Conservation (phyloP, 352 stramenopile genomes). For the Phytophthora pini region DNA sequence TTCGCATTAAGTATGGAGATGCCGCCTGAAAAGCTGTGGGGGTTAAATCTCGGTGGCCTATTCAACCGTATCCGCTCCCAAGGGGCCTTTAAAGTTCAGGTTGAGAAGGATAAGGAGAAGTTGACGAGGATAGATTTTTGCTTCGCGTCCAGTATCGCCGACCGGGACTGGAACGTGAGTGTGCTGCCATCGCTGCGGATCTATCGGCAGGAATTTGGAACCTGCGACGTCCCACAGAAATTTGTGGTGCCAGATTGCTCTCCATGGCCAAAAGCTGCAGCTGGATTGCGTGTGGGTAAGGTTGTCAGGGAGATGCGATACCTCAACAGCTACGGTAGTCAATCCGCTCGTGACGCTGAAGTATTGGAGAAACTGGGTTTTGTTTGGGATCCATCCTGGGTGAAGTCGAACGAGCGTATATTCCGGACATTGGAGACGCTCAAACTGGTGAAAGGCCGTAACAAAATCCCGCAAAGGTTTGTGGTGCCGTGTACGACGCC, state of each 20-base stretch:
- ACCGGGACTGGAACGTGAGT: slow-evolving; percentile 43
- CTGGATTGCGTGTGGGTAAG: slow-evolving; percentile 28
- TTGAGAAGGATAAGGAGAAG: slow-evolving; percentile 21
- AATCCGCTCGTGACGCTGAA: no score
- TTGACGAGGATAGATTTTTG: slow-evolving; percentile 44
- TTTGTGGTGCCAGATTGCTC: slow-evolving; percentile 35
- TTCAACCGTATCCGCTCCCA: slow-evolving; percentile 37
- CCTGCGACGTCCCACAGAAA: slow-evolving; percentile 32
- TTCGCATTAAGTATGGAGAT: slow-evolving; percentile 20
- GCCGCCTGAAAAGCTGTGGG: slow-evolving; percentile 24
- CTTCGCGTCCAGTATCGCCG: slow-evolving; percentile 31
- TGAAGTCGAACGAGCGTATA: not conserved
- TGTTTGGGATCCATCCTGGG: not conserved
- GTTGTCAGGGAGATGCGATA: no score
- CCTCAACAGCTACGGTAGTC: no score
- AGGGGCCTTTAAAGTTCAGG: slow-evolving; percentile 32
- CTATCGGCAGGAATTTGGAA: slow-evolving; percentile 29
- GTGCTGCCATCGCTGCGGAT: slow-evolving; percentile 42
- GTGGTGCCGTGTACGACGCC: not conserved
- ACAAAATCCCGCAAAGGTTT: not conserved
- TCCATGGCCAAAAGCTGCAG: slow-evolving; percentile 42
- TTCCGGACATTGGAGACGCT: not conserved
- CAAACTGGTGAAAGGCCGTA: not conserved
- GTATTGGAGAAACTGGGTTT: not conserved
- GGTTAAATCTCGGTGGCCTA: slow-evolving; percentile 28